Evolutionary conservation across 371 early-diverging fungal species (phyloP).

Genomic region (Blastocladiella emersonii): DNA sequence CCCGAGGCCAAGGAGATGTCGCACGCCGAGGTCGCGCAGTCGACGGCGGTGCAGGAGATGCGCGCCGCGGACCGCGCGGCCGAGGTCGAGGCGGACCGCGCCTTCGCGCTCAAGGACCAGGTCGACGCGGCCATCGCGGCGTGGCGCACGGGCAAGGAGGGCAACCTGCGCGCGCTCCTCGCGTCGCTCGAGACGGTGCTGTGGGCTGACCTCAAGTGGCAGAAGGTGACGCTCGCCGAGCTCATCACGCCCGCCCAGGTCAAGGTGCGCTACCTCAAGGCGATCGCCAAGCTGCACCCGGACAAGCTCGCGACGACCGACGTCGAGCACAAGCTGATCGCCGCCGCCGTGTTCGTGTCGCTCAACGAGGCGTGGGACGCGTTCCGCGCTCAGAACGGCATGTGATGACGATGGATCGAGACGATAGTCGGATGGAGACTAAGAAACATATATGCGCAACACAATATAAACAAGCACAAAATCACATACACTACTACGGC

Average conservation of each 20-base stretch:
- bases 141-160: conserved; percentile 80
- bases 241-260: conserved; percentile 71
- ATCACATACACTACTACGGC: too few relatives aligned
- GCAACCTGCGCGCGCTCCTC: conserved; percentile 75
- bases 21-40: background rate
- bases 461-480: too few relatives aligned
- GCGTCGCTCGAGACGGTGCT: conserved; percentile 65
- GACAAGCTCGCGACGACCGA: conserved; percentile 72
- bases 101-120: conserved; percentile 54
- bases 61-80: conserved; percentile 51
- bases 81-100: conserved; percentile 64
- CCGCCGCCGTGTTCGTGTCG: conserved; percentile 69
- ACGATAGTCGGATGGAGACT: too few relatives aligned
- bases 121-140: conserved; percentile 47
- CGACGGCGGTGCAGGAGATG: conserved; percentile 40
- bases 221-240: conserved; percentile 60
- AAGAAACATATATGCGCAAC: too few relatives aligned
- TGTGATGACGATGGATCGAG: too few relatives aligned
- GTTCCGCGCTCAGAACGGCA: conserved; percentile 59
- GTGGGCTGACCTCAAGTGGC: conserved; percentile 64
- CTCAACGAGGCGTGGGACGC: conserved; percentile 90
- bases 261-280: conserved; percentile 81
- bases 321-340: conserved; percentile 69
- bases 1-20: background rate
- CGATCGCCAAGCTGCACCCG: conserved; percentile 86